Percentiles rank a stretch among this genome's conserved stretches.
Evolutionary conservation across 495 filamentous ascomycete genomes (phyloP).

Genomic region (Cercophora newfieldiana): DNA sequence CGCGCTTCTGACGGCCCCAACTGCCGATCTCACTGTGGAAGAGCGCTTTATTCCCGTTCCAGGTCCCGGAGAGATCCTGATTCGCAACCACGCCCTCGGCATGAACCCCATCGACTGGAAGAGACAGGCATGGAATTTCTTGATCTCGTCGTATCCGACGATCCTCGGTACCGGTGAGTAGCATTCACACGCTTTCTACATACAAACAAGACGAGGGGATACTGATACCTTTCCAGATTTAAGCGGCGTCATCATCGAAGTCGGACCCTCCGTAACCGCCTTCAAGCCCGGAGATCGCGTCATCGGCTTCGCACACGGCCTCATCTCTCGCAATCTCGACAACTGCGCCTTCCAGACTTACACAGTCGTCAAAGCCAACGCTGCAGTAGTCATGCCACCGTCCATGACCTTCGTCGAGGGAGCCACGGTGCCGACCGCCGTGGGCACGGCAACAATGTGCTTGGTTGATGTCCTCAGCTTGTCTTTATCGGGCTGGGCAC

Average conservation of each 20-base stretch:
- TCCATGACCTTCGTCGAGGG: conserved; percentile 38
- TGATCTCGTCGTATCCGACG: conserved; percentile 43
- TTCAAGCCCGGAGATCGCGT: conserved; percentile 53
- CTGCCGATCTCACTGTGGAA: no score
- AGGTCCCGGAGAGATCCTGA: conserved; percentile 36
- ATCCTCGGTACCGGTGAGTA: conserved; percentile 45
- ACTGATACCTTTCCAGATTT: conserved; percentile 40
- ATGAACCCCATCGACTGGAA: conserved; percentile 52
- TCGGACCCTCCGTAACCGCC: conserved; percentile 44
- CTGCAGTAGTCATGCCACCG: conserved; percentile 34
- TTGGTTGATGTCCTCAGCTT: conserved; percentile 41
- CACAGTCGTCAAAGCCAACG: conserved; percentile 31
- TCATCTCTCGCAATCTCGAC: conserved; percentile 20
- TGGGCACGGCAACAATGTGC: conserved; percentile 36
- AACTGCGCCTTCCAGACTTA: conserved; percentile 43
- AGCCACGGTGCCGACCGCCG: conserved; percentile 39
- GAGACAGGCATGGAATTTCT: conserved; percentile 39
- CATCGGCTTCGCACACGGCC: conserved; percentile 26
- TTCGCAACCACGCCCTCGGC: conserved; percentile 42
- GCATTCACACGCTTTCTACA: background rate
- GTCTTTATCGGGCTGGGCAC: background rate
- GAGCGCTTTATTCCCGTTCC: conserved; percentile 34
- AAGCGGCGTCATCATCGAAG: conserved; percentile 51
- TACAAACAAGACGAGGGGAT: no score
- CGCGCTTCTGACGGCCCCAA: no score